Evolutionary conservation across 345 rosid species (phyloP), one percentile per base, ranked within the genome.

Genomic region (Trapa incisa): DNA sequence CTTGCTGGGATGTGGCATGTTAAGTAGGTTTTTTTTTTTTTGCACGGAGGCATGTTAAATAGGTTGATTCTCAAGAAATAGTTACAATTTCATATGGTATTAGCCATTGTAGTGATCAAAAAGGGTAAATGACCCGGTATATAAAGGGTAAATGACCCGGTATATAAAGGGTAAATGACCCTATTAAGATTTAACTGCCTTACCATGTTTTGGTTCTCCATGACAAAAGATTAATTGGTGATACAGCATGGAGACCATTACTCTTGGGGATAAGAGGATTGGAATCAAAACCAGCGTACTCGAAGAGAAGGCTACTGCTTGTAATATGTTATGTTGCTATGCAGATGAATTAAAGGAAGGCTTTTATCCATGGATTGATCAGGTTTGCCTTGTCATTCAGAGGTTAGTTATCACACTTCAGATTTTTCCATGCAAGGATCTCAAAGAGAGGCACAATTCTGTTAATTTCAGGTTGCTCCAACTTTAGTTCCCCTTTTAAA

Each of bases 301-400:
- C 69, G 99, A 94, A 79, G 99, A 94, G 78, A 94, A 94, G 72
- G 97, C 99, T 56, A 94, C 99, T 15, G 99, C 99, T 50, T 95
- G 99, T 70, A 91, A 95, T 80, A 91, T 95, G 99, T 78, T 95
- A 9, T 95, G 99, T 65, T 95, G 99, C 79, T 95, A 95, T 80
- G 99, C 97, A 33, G 97, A 95, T 76, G 99, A 95, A 81, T 76
- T 95, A 77, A 95, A 95, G 79, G 99, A 91, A 80, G 99, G 99
- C 61, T 95, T 95, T 78, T 95, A 85, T 68, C 97, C 99, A 58
- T 95, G 99, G 97, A 89, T 95, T 74, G 99, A 91, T 75, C 96
- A 91, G 96, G 97, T 91, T 73, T 11, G 76, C 61, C 61, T 70
- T 35, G 45, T 29, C 66, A 32, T 42, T 60, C 58, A 60, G 61